A percentile compares a stretch with the other conserved stretches of the same genome.
These are phyloP conservation scores for Phytophthora europaea DNA, from an alignment of 352 stramenopile species.

Conservation along the genomic window DNA sequence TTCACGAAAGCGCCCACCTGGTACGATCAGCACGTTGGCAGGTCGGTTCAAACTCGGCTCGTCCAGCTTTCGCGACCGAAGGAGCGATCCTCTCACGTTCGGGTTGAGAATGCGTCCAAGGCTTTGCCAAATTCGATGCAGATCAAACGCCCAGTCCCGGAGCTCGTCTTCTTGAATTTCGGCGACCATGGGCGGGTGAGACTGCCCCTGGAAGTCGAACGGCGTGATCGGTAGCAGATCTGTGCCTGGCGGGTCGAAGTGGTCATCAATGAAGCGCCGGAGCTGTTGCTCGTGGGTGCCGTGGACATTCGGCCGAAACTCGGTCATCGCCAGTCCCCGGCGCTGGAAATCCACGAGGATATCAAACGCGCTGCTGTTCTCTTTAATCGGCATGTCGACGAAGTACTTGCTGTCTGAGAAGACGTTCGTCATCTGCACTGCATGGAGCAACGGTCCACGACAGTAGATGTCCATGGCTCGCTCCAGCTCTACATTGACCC, in stretches of 20 bases:
- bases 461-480: constrained; percentile 84
- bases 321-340: constrained; percentile 61
- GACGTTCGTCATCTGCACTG: constrained; percentile 77
- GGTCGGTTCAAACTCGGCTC: constrained; percentile 41
- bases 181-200: constrained; percentile 62
- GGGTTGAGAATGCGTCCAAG: constrained; percentile 69
- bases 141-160: constrained; percentile 67
- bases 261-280: constrained; percentile 73
- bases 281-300: constrained; percentile 54
- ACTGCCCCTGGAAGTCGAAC: constrained; percentile 72
- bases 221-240: constrained; percentile 80
- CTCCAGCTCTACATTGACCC: constrained; percentile 58
- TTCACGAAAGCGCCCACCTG: constrained; percentile 92
- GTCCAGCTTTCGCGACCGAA: constrained; percentile 54
- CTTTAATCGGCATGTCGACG: constrained; percentile 94
- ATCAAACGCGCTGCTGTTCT: constrained; percentile 74
- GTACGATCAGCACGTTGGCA: constrained; percentile 85
- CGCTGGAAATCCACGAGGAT: constrained; percentile 80
- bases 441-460: constrained; percentile 69
- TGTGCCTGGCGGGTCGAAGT: constrained; percentile 85
- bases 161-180: constrained; percentile 62
- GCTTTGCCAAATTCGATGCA: constrained; percentile 83
- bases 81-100: constrained; percentile 64
- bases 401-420: constrained; percentile 95
- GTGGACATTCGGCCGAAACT: constrained; percentile 42